phyloP scores from a whole-genome alignment of 768 basidiomycete species.

The Galerina sulciceps region DNA sequence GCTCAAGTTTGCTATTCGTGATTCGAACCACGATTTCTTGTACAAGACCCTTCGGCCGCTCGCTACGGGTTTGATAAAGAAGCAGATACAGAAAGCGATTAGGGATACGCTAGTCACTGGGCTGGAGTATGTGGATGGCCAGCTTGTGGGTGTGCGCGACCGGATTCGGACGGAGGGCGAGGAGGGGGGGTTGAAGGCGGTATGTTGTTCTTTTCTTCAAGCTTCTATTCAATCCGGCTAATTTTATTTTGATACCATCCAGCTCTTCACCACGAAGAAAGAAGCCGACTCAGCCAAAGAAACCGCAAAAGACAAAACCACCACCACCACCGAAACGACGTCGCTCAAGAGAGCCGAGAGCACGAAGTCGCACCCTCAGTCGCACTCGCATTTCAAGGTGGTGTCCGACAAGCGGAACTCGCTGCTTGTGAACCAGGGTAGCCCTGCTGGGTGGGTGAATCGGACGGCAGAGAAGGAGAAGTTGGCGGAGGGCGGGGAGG shows the following conservation, averaged over 20 bases:
- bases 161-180: constrained; percentile 65
- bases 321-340: no score
- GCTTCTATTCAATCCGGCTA: not conserved
- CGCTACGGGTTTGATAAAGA: constrained; percentile 84
- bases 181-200: constrained; percentile 55
- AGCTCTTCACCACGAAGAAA: constrained; percentile 50
- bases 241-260: not conserved
- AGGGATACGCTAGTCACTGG: constrained; percentile 76
- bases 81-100: constrained; percentile 58
- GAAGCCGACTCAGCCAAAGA: constrained; percentile 30
- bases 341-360: not conserved
- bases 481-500: constrained; percentile 32
- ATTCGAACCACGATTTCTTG: constrained; percentile 86
- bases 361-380: constrained; percentile 40
- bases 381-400: constrained; percentile 76
- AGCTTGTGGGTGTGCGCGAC: constrained; percentile 87
- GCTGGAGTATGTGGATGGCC: constrained; percentile 87
- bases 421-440: constrained; percentile 63
- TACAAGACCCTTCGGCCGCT: constrained; percentile 86
- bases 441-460: constrained; percentile 76
- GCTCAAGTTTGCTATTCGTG: constrained; percentile 89
- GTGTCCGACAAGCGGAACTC: constrained; percentile 74
- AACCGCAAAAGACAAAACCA: not conserved
- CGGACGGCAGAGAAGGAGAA: constrained; percentile 49
- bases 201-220: constrained; percentile 31